Evolutionary conservation across 2,329 filamentous ascomycete genomes (phyloP).

Genomic region (Aspergillus sp.): DNA sequence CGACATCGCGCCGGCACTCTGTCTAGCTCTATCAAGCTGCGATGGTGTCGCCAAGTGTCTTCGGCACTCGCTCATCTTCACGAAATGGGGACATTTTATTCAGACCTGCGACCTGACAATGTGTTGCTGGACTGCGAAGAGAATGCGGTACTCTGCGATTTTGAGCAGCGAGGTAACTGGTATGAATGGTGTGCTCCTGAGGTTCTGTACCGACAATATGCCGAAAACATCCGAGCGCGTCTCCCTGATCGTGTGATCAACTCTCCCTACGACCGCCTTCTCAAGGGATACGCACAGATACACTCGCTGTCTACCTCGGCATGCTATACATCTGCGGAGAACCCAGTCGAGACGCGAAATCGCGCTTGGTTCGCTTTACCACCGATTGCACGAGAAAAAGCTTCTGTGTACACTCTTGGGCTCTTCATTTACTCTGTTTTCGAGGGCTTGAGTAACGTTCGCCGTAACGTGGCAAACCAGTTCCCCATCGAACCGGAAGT

Average conservation of each 20-base stretch:
- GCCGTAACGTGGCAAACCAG: conserved; percentile 5
- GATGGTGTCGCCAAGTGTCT: conserved; percentile 7
- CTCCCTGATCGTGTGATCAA: conserved; percentile 3
- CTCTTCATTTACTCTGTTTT: conserved; percentile 6
- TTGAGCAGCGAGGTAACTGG: conserved; percentile 11
- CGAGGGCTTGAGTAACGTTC: conserved; percentile 7
- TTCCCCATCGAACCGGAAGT: conserved; percentile 7
- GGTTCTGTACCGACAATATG: conserved; percentile 7
- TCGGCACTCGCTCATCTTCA: conserved; percentile 5
- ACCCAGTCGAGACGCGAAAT: conserved; percentile 1
- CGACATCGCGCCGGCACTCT: conserved; percentile 2
- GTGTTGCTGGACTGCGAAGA: conserved; percentile 4
- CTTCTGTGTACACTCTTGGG: conserved; percentile 4
- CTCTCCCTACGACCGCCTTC: conserved; percentile 6
- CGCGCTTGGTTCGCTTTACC: conserved; percentile 10
- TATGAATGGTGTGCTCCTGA: conserved; percentile 11
- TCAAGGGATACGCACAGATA: not conserved
- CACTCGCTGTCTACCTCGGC: conserved; percentile 1
- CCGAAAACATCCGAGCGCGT: conserved; percentile 4
- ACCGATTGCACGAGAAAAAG: conserved; percentile 2
- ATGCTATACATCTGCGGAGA: conserved; percentile 6
- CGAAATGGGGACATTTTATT: not conserved
- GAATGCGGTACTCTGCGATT: conserved; percentile 5
- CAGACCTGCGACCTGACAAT: conserved; percentile 9
- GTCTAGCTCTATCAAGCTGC: conserved; percentile 4